Base-by-base conservation (phyloP, 73 alveolate species). In the Stentor coeruleus region DNA sequence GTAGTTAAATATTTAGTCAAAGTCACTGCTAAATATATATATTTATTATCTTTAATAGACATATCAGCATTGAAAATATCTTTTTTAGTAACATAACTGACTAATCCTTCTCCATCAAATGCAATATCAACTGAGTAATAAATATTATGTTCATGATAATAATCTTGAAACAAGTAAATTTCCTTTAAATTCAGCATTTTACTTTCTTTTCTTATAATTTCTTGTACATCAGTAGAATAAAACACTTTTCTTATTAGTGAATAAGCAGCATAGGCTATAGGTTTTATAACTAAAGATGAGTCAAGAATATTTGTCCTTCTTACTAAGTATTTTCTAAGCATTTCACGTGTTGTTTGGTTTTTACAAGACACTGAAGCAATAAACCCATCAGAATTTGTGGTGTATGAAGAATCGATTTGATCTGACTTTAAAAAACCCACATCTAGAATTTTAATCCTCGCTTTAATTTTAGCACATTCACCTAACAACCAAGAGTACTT, bases 51-150 rank as follows among this genome's bases (percentile, higher is more conserved):
- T 49, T 20, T 49, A 6, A 6, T 11, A 20, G 66, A 49, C 6
- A 6, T 49, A 6, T 49, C 66, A 49, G 66, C 66, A 49, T 49
- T 49, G 6, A 20, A 49, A 20, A 49, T 11, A 20, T 49, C 66
- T 49, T 49, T 49, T 6, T 20, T 6, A 20, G 6, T 11, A 6
- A 49, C 6, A 11, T 6, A 49, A 11, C 28, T 11, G 28, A 49
- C 66, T 11, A 49, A 20, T 49, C 66, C 66, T 49, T 49, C 66
- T 49, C 66, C 66, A 49, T 49, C 66, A 20, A 49, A 49, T 49
- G 6, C 66, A 49, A 49, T 6, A 6, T 49, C 66, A 20, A 49
- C 66, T 49, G 66, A 49, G 20, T 11, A 49, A 20, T 49, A 49
- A 6, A 11, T 6, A 49, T 6, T 11, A 11, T 6, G 66, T 11